phyloP scores from a whole-genome alignment of 148 eudicot genomes.

The Cornus florida region DNA sequence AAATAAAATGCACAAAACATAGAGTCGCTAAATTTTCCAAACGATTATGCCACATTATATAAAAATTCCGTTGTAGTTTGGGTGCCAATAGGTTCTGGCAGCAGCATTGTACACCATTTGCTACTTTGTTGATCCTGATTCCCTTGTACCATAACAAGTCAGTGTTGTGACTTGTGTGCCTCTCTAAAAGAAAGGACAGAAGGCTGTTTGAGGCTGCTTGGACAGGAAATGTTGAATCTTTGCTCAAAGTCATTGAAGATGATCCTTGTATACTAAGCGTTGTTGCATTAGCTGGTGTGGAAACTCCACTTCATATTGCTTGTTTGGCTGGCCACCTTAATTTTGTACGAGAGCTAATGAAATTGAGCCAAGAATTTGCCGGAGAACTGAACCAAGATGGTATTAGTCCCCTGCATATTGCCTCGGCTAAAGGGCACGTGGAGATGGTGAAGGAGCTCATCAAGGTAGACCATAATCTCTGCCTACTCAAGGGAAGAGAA shows the following conservation, averaged over 20 bases:
- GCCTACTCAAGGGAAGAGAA: slow-evolving; percentile 40
- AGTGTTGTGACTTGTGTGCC: slow-evolving; percentile 16
- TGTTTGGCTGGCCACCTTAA: slow-evolving; percentile 38
- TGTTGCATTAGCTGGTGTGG: slow-evolving; percentile 16
- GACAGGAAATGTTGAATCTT: slow-evolving; percentile 27
- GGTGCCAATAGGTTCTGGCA: too few relatives aligned
- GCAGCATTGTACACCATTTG: too few relatives aligned
- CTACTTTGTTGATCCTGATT: too few relatives aligned
- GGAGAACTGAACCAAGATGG: slow-evolving; percentile 49
- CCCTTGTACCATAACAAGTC: not conserved
- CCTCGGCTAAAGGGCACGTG: slow-evolving; percentile 41
- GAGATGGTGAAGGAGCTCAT: slow-evolving; percentile 46
- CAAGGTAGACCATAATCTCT: slow-evolving; percentile 23
- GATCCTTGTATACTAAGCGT: slow-evolving; percentile 32
- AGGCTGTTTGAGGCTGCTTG: slow-evolving; percentile 26
- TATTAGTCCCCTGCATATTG: slow-evolving; percentile 54
- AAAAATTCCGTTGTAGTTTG: too few relatives aligned
- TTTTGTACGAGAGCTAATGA: slow-evolving; percentile 27
- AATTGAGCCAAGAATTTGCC: slow-evolving; percentile 34
- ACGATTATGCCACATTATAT: too few relatives aligned
- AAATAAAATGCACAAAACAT: too few relatives aligned
- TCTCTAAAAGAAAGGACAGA: slow-evolving; percentile 17
- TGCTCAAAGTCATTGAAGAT: slow-evolving; percentile 24
- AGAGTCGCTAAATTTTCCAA: too few relatives aligned
- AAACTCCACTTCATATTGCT: slow-evolving; percentile 42